Evolutionary conservation across 768 basidiomycete species (phyloP).

Genomic region (Tricholoma flavovirens): DNA sequence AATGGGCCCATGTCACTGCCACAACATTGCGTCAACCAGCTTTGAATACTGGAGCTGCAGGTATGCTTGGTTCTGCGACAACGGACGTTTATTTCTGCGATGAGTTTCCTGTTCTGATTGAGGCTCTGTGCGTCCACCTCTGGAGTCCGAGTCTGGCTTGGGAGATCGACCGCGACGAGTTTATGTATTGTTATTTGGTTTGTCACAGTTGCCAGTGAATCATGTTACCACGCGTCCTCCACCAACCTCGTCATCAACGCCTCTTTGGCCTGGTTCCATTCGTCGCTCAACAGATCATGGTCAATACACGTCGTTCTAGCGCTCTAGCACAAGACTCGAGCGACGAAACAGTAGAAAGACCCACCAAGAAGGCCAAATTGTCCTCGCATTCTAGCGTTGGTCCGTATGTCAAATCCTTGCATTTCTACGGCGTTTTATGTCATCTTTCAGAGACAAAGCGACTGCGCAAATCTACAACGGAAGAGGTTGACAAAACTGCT

Average conservation of each 20-base stretch:
- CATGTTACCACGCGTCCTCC: background rate
- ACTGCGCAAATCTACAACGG: constrained; percentile 11
- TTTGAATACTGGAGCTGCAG: no score
- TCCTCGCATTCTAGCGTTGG: background rate
- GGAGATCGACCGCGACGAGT: no score
- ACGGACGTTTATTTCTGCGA: no score
- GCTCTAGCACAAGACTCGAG: background rate
- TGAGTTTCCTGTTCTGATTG: no score
- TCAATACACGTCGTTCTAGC: constrained; percentile 7
- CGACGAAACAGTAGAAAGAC: constrained; percentile 4
- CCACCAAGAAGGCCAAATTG: constrained; percentile 9
- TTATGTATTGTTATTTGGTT: no score
- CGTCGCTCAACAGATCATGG: background rate
- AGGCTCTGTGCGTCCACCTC: no score
- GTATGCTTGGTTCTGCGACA: no score
- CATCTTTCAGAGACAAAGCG: background rate
- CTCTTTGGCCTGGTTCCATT: background rate
- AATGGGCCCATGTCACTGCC: no score
- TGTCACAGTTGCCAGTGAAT: no score
- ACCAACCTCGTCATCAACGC: background rate
- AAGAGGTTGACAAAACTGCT: constrained; percentile 10
- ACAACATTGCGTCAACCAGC: no score
- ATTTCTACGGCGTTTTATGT: background rate
- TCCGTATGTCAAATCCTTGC: background rate
- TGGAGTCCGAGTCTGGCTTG: no score